phyloP scores from a whole-genome alignment of 1,284 basidiomycete genomes.

The Fomitopsis schrenkii region DNA sequence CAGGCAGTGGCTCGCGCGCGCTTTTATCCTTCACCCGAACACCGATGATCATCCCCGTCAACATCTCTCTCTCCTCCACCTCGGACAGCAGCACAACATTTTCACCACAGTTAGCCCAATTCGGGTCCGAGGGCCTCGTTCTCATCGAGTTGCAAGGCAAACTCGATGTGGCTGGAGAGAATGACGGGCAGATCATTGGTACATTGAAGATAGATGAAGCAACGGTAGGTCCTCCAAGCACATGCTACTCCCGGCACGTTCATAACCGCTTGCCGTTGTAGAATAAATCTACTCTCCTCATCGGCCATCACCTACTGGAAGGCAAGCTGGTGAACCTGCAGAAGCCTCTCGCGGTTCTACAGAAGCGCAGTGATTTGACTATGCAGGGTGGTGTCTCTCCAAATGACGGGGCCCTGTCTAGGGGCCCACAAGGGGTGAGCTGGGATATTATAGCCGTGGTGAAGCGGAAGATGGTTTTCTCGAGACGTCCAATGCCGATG shows the following conservation, averaged over 20 bases:
- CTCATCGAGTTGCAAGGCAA: conserved; percentile 75
- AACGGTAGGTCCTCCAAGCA: conserved; percentile 11
- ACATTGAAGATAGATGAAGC: conserved; percentile 42
- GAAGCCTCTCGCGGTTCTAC: conserved; percentile 75
- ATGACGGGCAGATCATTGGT: conserved; percentile 62
- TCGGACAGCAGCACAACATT: conserved; percentile 34
- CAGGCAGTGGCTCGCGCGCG: too few relatives aligned
- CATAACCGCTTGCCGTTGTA: conserved; percentile 22
- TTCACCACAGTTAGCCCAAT: conserved; percentile 54
- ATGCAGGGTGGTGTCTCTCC: conserved; percentile 3
- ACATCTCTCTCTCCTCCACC: conserved; percentile 18
- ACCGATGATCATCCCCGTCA: conserved; percentile 27
- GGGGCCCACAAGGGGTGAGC: background rate
- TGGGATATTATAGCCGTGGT: conserved; percentile 59
- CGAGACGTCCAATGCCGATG: conserved; percentile 68
- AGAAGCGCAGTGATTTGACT: conserved; percentile 23
- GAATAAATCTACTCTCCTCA: conserved; percentile 75
- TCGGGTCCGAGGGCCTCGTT: conserved; percentile 66
- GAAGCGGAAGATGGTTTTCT: conserved; percentile 75
- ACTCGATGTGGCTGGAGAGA: conserved; percentile 57
- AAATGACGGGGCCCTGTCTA: conserved; percentile 2
- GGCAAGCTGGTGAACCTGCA: conserved; percentile 76
- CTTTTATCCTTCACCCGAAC: background rate
- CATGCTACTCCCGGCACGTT: too few relatives aligned
- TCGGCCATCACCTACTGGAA: conserved; percentile 88